These are phyloP conservation scores for Saraca asoca DNA, from an alignment of 331 rosid species.

Conservation along the genomic window DNA sequence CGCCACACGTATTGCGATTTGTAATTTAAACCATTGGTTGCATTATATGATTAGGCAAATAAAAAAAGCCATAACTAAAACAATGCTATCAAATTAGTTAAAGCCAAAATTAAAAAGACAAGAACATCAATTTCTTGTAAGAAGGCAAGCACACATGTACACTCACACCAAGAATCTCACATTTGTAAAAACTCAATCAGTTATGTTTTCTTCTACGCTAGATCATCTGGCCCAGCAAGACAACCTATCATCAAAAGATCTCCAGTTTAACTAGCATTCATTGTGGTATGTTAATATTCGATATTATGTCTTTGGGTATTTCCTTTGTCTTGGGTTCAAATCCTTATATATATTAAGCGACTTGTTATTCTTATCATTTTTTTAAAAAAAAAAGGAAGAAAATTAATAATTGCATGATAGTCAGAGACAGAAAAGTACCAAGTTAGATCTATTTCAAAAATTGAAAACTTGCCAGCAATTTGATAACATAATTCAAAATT, in stretches of 20 bases:
- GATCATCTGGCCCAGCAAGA: constrained; percentile 95
- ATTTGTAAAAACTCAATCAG: constrained; percentile 46
- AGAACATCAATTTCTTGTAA: constrained; percentile 35
- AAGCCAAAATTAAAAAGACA: constrained; percentile 51
- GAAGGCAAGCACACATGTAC: constrained; percentile 49
- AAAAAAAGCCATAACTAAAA: constrained; percentile 87
- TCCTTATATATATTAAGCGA: too few species aligned
- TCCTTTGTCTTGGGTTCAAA: too few species aligned
- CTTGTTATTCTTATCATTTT: too few species aligned
- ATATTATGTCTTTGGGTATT: constrained; percentile 1
- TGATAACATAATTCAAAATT: constrained; percentile 9
- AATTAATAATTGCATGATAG: too few species aligned
- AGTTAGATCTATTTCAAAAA: too few species aligned
- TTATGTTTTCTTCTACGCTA: constrained; percentile 59
- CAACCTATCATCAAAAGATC: constrained; percentile 55
- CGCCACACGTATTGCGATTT: too few species aligned
- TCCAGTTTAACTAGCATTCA: constrained; percentile 19
- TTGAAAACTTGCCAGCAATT: too few species aligned
- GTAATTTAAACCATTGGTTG: too few species aligned
- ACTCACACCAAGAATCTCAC: constrained; percentile 57
- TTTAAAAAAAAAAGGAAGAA: too few species aligned
- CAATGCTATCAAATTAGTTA: constrained; percentile 74
- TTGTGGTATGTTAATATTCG: not conserved
- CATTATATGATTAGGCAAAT: constrained; percentile 92
- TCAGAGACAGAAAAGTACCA: too few species aligned